Percentiles rank a stretch among this genome's conserved stretches.
Evolutionary conservation across 495 filamentous ascomycete genomes (phyloP).

Genomic region (Talaromyces wortmannii): DNA sequence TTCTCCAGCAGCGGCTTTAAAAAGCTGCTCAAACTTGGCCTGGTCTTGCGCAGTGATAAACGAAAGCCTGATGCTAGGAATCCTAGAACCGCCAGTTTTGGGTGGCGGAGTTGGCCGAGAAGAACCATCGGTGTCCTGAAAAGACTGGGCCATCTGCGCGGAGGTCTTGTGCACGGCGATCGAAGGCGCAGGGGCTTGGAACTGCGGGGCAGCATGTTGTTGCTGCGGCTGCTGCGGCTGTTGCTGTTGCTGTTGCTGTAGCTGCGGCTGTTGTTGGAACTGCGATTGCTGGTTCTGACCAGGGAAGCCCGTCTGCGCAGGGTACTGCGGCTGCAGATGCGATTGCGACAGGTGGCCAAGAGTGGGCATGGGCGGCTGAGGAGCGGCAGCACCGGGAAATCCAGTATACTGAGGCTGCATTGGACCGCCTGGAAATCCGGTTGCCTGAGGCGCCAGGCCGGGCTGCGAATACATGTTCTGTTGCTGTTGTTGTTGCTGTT

Average conservation of each 20-base stretch:
- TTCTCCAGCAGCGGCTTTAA: constrained; percentile 90
- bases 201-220: constrained; percentile 19
- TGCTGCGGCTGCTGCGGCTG: constrained; percentile 41
- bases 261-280: constrained; percentile 16
- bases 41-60: constrained; percentile 96
- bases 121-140: constrained; percentile 39
- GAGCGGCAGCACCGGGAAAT: constrained; percentile 39
- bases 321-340: neutral
- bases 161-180: constrained; percentile 54
- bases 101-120: constrained; percentile 44
- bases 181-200: constrained; percentile 36
- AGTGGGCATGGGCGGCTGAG: constrained; percentile 27
- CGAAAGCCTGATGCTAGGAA: constrained; percentile 91
- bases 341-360: constrained; percentile 31
- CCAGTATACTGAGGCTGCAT: constrained; percentile 41
- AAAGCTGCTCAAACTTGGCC: constrained; percentile 95
- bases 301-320: too few species aligned
- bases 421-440: constrained; percentile 40
- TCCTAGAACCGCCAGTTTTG: constrained; percentile 54
- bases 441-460: constrained; percentile 41
- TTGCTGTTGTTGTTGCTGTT: constrained; percentile 52
- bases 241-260: constrained; percentile 12
- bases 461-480: constrained; percentile 32
- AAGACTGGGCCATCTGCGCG: constrained; percentile 78
- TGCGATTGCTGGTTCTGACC: constrained; percentile 19